A percentile compares a stretch with the other conserved stretches of the same genome.
Conservation (phyloP, 2,329 filamentous ascomycete species). For the Emydomyces testavorans region DNA sequence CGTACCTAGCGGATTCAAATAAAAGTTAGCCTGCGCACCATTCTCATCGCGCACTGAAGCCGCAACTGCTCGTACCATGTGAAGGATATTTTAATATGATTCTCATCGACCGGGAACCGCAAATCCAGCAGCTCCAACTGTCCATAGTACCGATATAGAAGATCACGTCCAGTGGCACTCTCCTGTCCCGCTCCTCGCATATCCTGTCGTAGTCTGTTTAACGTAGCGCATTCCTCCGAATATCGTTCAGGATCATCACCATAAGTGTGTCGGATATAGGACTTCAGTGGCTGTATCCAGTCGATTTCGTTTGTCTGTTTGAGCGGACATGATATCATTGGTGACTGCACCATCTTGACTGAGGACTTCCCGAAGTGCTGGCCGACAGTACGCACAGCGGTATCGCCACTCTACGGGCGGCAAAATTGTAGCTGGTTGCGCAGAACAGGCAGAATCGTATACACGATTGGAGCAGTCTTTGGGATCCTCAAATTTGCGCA, state of each 20-base stretch:
- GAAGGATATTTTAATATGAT: slow-evolving; percentile 97
- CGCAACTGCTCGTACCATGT: slow-evolving; percentile 59
- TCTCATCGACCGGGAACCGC: slow-evolving; percentile 93
- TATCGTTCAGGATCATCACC: slow-evolving; percentile 96
- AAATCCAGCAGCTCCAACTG: slow-evolving; percentile 91
- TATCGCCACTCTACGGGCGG: slow-evolving; percentile 3
- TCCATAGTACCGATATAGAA: slow-evolving; percentile 94
- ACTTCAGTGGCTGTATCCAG: slow-evolving; percentile 85
- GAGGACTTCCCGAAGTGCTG: slow-evolving; percentile 5
- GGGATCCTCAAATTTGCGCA: neutral
- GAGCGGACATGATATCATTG: slow-evolving; percentile 89
- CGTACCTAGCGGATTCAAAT: slow-evolving; percentile 56
- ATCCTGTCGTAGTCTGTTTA: slow-evolving; percentile 92
- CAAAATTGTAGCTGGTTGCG: slow-evolving; percentile 8
- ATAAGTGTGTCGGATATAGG: slow-evolving; percentile 85
- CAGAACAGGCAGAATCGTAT: neutral
- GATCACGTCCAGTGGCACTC: slow-evolving; percentile 81
- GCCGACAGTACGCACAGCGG: neutral
- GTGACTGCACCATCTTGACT: slow-evolving; percentile 62
- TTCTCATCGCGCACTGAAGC: neutral
- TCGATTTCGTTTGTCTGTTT: slow-evolving; percentile 96
- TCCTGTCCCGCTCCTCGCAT: slow-evolving; percentile 97
- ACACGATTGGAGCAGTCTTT: neutral
- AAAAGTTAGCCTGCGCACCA: neutral
- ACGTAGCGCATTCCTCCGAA: slow-evolving; percentile 82